Conservation (phyloP, 2,329 filamentous ascomycete species). For the Microdochium paspali region DNA sequence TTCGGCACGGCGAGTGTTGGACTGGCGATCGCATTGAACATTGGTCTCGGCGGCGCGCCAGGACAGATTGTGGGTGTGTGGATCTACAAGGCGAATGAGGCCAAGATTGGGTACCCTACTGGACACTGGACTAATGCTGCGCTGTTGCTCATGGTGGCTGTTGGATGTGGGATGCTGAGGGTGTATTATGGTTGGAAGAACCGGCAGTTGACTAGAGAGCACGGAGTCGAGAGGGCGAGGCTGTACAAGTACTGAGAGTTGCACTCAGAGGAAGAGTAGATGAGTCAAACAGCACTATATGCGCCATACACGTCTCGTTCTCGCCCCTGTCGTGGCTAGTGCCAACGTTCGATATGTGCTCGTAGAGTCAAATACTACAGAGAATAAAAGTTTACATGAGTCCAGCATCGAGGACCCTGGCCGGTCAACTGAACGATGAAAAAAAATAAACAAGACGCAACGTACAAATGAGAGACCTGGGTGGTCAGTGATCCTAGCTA, state of each 20-base stretch:
- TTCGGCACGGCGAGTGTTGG: conserved; percentile 56
- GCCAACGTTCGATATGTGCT: no score
- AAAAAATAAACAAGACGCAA: neutral
- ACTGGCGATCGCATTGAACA: conserved; percentile 61
- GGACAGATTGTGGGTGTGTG: conserved; percentile 66
- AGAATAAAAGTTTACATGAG: no score
- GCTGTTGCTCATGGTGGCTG: conserved; percentile 47
- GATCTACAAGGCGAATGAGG: conserved; percentile 61
- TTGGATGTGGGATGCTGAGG: conserved; percentile 42
- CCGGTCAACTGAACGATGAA: no score
- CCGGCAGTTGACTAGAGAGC: conserved; percentile 20
- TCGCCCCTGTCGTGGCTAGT: neutral
- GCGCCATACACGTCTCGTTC: no score
- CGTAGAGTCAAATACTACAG: no score
- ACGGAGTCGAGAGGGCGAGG: conserved; percentile 22
- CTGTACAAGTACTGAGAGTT: conserved; percentile 29
- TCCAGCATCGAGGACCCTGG: no score
- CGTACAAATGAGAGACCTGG: neutral
- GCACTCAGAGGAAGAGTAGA: no score
- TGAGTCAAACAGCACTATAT: no score
- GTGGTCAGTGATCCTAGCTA: neutral
- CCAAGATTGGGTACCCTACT: conserved; percentile 52
- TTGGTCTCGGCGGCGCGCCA: conserved; percentile 54
- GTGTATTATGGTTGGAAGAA: conserved; percentile 45
- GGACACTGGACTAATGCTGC: conserved; percentile 61